These are phyloP conservation scores for Wickerhamiella australiensis DNA, from an alignment of 805 yeast genomes.

Conservation along the genomic window DNA sequence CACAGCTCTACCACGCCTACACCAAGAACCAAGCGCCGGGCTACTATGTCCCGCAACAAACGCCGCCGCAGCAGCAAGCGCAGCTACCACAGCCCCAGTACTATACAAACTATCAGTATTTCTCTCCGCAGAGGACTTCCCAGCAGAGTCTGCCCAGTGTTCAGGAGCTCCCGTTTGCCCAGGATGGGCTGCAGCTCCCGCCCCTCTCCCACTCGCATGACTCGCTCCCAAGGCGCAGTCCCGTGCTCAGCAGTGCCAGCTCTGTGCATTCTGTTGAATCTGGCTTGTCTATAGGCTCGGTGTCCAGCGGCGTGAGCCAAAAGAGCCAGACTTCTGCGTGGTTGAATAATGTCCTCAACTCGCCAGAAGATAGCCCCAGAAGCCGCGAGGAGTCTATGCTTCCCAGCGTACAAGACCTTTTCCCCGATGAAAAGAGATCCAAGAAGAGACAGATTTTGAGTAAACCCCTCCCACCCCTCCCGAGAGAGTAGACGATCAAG, in stretches of 20 bases:
- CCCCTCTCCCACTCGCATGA: slow-evolving; percentile 5
- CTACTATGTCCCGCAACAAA: slow-evolving; percentile 11
- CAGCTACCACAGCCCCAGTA: slow-evolving; percentile 10
- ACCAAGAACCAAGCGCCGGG: slow-evolving; percentile 5
- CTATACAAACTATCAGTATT: background rate
- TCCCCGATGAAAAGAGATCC: slow-evolving; percentile 8
- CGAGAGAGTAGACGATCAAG: slow-evolving; percentile 3
- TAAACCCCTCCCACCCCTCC: slow-evolving; percentile 14
- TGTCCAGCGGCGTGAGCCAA: slow-evolving; percentile 7
- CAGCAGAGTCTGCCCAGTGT: slow-evolving; percentile 16
- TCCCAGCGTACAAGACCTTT: slow-evolving; percentile 11
- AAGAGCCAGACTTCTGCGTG: slow-evolving; percentile 15
- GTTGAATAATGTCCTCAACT: slow-evolving; percentile 15
- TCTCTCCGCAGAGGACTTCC: slow-evolving; percentile 9
- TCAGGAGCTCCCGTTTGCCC: background rate
- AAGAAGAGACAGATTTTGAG: slow-evolving; percentile 7
- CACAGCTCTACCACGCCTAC: slow-evolving; percentile 21
- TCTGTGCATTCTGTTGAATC: slow-evolving; percentile 11
- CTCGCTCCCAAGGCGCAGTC: slow-evolving; percentile 7
- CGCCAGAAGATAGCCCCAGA: slow-evolving; percentile 11
- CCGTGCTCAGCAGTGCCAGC: slow-evolving; percentile 8
- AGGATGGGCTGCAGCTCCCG: background rate
- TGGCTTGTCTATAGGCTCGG: slow-evolving; percentile 11
- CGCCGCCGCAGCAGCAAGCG: slow-evolving; percentile 11
- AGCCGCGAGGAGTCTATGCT: slow-evolving; percentile 6